These are phyloP conservation scores for Gillenia trifoliata DNA, from an alignment of 306 rosid species.

Conservation along the genomic window DNA sequence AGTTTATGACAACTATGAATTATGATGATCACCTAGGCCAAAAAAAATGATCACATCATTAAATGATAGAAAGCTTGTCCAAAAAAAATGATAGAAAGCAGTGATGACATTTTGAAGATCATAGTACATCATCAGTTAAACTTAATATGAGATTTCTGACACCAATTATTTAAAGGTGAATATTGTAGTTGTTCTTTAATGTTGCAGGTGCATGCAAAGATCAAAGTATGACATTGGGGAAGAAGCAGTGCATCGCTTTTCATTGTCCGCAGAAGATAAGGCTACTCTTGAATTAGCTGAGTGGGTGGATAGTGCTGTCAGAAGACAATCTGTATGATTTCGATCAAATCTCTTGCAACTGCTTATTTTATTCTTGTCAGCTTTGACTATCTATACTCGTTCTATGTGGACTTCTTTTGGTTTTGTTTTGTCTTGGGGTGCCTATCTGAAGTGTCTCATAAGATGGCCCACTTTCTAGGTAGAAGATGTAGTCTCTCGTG, in stretches of 20 bases:
- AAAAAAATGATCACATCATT: neutral
- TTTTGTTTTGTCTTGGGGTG: neutral
- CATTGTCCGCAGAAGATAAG: slow-evolving; percentile 93
- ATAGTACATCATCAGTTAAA: neutral
- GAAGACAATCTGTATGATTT: slow-evolving; percentile 65
- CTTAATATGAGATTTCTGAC: neutral
- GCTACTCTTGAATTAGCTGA: slow-evolving; percentile 98
- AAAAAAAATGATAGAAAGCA: no score
- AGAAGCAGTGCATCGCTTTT: slow-evolving; percentile 92
- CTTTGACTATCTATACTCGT: slow-evolving; percentile 6
- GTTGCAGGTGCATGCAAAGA: slow-evolving; percentile 93
- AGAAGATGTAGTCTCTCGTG: slow-evolving; percentile 84
- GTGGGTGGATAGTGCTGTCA: slow-evolving; percentile 94
- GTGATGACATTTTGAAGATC: neutral
- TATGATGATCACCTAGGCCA: neutral
- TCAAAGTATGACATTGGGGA: slow-evolving; percentile 96
- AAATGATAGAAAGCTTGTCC: neutral
- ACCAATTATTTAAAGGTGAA: neutral
- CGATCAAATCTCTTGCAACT: slow-evolving; percentile 17
- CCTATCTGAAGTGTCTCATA: neutral
- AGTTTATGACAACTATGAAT: neutral
- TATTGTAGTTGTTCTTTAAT: slow-evolving; percentile 2
- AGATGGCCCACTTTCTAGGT: slow-evolving; percentile 40
- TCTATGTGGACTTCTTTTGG: neutral
- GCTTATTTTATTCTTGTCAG: slow-evolving; percentile 22